These are phyloP conservation scores for Solanum habrochaites DNA, from an alignment of 257 asterid species.

Conservation along the genomic window DNA sequence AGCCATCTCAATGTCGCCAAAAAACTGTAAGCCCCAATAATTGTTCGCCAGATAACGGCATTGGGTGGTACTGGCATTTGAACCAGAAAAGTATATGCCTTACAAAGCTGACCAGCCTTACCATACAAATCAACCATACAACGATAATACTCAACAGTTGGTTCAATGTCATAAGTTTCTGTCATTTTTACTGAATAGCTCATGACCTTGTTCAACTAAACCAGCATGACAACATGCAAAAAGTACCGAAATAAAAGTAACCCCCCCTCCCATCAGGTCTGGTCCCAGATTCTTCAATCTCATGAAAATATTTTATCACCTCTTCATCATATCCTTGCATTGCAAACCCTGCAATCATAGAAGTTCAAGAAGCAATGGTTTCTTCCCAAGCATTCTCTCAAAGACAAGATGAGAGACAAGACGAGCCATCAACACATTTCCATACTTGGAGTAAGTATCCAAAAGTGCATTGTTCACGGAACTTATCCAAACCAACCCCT, in stretches of 20 bases:
- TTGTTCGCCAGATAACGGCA: slow-evolving; percentile 73
- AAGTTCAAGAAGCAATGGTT: slow-evolving; percentile 63
- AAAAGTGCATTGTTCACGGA: slow-evolving; percentile 69
- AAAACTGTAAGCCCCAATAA: slow-evolving; percentile 81
- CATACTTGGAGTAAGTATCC: slow-evolving; percentile 74
- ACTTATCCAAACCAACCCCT: slow-evolving; percentile 51
- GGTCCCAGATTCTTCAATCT: slow-evolving; percentile 57
- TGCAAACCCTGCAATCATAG: slow-evolving; percentile 64
- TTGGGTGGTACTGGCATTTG: slow-evolving; percentile 64
- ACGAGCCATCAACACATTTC: slow-evolving; percentile 59
- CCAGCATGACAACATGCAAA: slow-evolving; percentile 92
- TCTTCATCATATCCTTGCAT: slow-evolving; percentile 76
- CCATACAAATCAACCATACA: slow-evolving; percentile 92
- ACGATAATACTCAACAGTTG: slow-evolving; percentile 73
- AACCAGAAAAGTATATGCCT: slow-evolving; percentile 52
- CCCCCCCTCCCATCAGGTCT: slow-evolving; percentile 48
- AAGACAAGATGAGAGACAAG: slow-evolving; percentile 55
- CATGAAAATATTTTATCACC: slow-evolving; percentile 42
- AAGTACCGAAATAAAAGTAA: slow-evolving; percentile 46
- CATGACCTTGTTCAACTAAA: slow-evolving; percentile 46
- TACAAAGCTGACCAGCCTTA: slow-evolving; percentile 49
- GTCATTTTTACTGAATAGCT: slow-evolving; percentile 50
- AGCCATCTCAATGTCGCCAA: slow-evolving; percentile 55
- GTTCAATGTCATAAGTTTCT: slow-evolving; percentile 32
- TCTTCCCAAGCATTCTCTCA: slow-evolving; percentile 47